Evolutionary conservation across 2,329 filamentous ascomycete species (phyloP).

Genomic region (Cercospora zeae-maydis): DNA sequence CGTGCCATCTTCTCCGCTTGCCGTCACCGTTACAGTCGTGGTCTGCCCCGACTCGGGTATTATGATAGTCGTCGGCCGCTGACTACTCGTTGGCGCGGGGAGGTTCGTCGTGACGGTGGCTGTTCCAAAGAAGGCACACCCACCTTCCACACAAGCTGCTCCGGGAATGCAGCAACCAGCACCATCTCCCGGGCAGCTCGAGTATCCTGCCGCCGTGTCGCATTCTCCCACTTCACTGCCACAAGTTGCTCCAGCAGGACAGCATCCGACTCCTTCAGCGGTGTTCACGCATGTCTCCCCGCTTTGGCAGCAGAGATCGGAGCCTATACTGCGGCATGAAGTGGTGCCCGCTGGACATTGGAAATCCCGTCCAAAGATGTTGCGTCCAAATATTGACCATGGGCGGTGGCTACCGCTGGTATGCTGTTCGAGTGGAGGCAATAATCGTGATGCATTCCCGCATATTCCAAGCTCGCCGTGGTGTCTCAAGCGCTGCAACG

Average conservation of each 20-base stretch:
- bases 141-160: slow-evolving; percentile 65
- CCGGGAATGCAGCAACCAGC: slow-evolving; percentile 74
- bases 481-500: slow-evolving; percentile 4
- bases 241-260: slow-evolving; percentile 62
- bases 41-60: slow-evolving; percentile 25
- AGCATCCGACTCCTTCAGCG: slow-evolving; percentile 70
- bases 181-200: slow-evolving; percentile 60
- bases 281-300: slow-evolving; percentile 60
- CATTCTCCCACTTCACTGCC: slow-evolving; percentile 62
- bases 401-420: slow-evolving; percentile 28
- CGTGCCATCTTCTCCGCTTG: slow-evolving; percentile 26
- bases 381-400: slow-evolving; percentile 30
- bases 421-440: slow-evolving; percentile 52
- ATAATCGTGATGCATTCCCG: slow-evolving; percentile 33
- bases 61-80: slow-evolving; percentile 19
- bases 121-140: slow-evolving; percentile 55
- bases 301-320: slow-evolving; percentile 69
- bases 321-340: slow-evolving; percentile 61
- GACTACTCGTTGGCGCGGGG: slow-evolving; percentile 12
- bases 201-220: slow-evolving; percentile 54
- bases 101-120: slow-evolving; percentile 24
- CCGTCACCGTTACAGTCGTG: slow-evolving; percentile 32
- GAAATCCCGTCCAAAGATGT: slow-evolving; percentile 54
- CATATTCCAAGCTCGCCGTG: slow-evolving; percentile 4
- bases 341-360: slow-evolving; percentile 64